phyloP scores from a whole-genome alignment of 73 alveolate genomes.

The Paraurostyla sp. region DNA sequence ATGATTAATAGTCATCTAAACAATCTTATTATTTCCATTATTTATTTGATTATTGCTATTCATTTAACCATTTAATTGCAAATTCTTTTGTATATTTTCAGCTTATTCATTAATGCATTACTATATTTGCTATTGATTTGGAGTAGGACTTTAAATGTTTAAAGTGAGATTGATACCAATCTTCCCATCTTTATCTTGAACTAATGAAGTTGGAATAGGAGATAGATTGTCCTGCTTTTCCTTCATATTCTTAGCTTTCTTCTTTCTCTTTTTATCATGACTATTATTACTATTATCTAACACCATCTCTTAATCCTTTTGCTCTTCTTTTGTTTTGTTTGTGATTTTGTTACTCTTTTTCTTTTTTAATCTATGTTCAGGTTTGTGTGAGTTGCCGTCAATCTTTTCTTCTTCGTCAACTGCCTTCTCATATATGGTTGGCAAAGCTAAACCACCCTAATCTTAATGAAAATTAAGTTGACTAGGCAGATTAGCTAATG shows the following conservation, averaged over 20 bases:
- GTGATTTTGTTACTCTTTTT: not conserved
- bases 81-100: too few species aligned
- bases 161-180: not conserved
- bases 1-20: slow-evolving; percentile 39
- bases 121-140: not conserved
- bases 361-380: not conserved
- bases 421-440: not conserved
- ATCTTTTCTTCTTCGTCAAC: not conserved
- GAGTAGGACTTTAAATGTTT: not conserved
- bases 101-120: too few species aligned
- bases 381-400: too few species aligned
- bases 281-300: not conserved
- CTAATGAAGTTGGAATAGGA: too few species aligned
- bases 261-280: not conserved
- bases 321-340: too few species aligned
- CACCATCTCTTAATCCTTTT: too few species aligned
- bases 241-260: not conserved
- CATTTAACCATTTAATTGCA: too few species aligned
- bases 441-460: not conserved
- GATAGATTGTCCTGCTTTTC: too few species aligned
- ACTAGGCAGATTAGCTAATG: too few species aligned
- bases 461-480: too few species aligned
- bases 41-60: not conserved
- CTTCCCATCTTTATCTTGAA: not conserved
- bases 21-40: not conserved